phyloP scores from a whole-genome alignment of 225 moss, liverwort and hornwort species.

The Sphagnum contortum region DNA sequence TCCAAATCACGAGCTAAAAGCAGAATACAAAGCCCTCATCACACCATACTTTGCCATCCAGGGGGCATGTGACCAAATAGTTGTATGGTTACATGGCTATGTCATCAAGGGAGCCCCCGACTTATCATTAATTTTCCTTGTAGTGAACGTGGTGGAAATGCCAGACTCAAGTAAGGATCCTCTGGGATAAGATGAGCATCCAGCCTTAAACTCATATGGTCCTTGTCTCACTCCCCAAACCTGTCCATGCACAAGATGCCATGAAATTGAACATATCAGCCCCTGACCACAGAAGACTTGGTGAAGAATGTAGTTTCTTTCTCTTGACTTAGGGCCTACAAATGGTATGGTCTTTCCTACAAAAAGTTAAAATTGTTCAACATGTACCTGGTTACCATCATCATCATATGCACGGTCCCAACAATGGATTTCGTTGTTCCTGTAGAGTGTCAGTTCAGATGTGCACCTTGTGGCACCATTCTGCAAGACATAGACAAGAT shows the following conservation, averaged over 20 bases:
- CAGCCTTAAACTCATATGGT: constrained; percentile 85
- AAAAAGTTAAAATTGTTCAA: not conserved
- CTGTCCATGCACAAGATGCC: constrained; percentile 15
- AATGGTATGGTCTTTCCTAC: too few species aligned
- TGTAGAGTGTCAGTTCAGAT: constrained; percentile 73
- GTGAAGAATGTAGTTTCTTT: too few species aligned
- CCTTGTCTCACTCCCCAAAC: constrained; percentile 97
- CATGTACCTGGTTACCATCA: constrained; percentile 82
- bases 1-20: too few species aligned
- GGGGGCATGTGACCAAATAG: too few species aligned
- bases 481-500: constrained; percentile 18
- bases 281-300: too few species aligned
- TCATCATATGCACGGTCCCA: constrained; percentile 99
- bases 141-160: constrained; percentile 18
- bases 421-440: constrained; percentile 76
- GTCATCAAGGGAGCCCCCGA: constrained; percentile 17
- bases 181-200: constrained; percentile 32
- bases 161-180: constrained; percentile 28
- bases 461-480: constrained; percentile 91
- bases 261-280: not conserved
- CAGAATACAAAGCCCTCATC: too few species aligned
- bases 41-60: too few species aligned
- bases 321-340: too few species aligned
- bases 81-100: not conserved
- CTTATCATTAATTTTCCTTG: constrained; percentile 40